Evolutionary conservation across 805 yeast species (phyloP), one percentile per base, ranked within the genome.

Genomic region (Metschnikowia amazonensis): DNA sequence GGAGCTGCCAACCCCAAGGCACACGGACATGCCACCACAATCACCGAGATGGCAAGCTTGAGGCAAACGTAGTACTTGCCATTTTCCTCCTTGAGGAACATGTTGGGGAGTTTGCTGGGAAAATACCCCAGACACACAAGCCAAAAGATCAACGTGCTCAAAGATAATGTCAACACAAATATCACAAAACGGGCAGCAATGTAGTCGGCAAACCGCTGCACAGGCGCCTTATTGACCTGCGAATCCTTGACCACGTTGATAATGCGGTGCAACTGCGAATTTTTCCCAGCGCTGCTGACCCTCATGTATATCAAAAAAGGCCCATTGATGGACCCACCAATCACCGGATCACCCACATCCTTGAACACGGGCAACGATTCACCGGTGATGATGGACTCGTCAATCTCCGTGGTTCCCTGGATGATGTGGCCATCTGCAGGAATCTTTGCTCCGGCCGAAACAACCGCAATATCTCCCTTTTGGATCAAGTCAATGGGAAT

Each of bases 21-120:
- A 75, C 99, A 94, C 0, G 99, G 99, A 66, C 99, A 94, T 1
- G 99, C 99, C 41, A 94, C 97, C 9, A 94, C 97, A 52, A 95
- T 79, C 4, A 94, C 99, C 5, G 95, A 82, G 23, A 94, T 92
- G 5, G 95, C 84, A 37, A 90, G 75, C 57, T 86, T 82, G 46
- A 95, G 64, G 59, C 92, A 84, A 4, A 79, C 79, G 61, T 80
- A 82, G 51, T 81, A 73, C 43, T 76, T 75, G 8, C 89, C 87
- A 51, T 77, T 77, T 16, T 60, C 64, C 7, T 64, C 70, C 35
- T 62, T 64, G 14, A 60, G 55, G 58, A 83, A 82, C 8, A 76
- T 69, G 2, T 56, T 60, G 2, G 89, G 89, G 21, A 71, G 59
- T 4, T 41, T 44, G 6, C 55, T 59, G 27, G 54, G 47, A 34